Base-by-base conservation (phyloP, 2,329 filamentous ascomycete genomes). In the Thielaviopsis musarum region DNA sequence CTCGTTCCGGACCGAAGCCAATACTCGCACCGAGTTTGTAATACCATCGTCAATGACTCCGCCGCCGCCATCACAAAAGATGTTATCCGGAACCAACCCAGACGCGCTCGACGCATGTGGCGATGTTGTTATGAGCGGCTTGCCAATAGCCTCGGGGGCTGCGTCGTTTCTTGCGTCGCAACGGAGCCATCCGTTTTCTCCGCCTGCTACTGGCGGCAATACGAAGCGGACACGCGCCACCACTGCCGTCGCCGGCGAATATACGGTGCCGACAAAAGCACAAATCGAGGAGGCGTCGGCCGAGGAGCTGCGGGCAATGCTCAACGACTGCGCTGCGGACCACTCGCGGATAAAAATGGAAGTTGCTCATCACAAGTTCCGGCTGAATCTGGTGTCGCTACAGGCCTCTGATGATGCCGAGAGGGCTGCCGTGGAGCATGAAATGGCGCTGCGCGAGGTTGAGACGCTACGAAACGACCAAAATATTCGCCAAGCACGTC, bases 361-460 rank as follows among this genome's bases (percentile, higher is more conserved):
- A 61, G 84, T 87, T 17, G 87, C 91, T 34, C 91, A 96, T 69
- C 86, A 93, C 73, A 94, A 93, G 72, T 75, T 97, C 59, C 91
- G 96, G 69, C 87, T 91, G 68, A 90, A 85, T 65, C 79, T 96
- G 67, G 78, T 95, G 28, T 83, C 81, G 57, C 83, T 96, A 64
- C 88, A 95, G 67, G 90, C 87, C 59, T 83, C 85, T 55, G 89
- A 95, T 65, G 85, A 90, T 30, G 81, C 88, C 10, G 91, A 94
- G 70, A 83, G 90, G 26, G 89, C 91, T 65, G 86, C 84, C 41
- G 91, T 96, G 5, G 91, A 96, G 70, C 87, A 95, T 66, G 87
- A 93, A 64, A 91, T 96, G 81, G 86, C 85, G n/a, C 82, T 88
- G 63, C 80, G 87, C 22, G 90, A 96, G 70, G 85, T 95, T 21